These are phyloP conservation scores for Xylaria sp. DNA, from an alignment of 2,329 filamentous ascomycete species.

Conservation along the genomic window DNA sequence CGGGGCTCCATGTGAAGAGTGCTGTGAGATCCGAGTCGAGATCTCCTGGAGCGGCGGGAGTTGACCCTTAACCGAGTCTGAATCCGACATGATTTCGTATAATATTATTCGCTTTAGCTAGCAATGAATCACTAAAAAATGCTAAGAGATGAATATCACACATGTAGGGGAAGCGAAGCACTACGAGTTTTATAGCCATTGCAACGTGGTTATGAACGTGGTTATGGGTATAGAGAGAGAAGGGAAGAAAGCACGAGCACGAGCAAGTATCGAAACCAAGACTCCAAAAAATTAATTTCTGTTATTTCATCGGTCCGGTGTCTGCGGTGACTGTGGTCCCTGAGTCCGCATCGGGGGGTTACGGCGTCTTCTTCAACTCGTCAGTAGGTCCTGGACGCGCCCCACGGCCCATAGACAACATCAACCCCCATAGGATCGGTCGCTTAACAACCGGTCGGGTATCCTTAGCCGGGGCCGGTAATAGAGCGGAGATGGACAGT, in stretches of 20 bases:
- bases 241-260: not conserved
- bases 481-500: conserved; percentile 31
- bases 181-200: not conserved
- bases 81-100: conserved; percentile 20
- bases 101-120: not conserved
- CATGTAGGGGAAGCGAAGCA: conserved; percentile 9
- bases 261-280: not conserved
- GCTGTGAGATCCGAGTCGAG: conserved; percentile 22
- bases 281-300: conserved; percentile 9
- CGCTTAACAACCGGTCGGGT: conserved; percentile 7
- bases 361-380: conserved; percentile 10
- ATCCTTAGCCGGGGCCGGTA: conserved; percentile 28
- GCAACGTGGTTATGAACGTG: not conserved
- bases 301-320: conserved; percentile 3
- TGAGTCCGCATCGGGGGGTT: not conserved
- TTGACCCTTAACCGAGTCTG: conserved; percentile 6
- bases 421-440: not conserved
- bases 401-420: conserved; percentile 1
- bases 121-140: not conserved
- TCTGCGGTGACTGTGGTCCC: conserved; percentile 8
- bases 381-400: conserved; percentile 2
- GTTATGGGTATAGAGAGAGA: not conserved
- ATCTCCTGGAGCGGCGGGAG: conserved; percentile 18
- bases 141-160: not conserved
- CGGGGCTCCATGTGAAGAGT: conserved; percentile 17